Conservation (phyloP, 345 rosid species). For the Pistacia vera region DNA sequence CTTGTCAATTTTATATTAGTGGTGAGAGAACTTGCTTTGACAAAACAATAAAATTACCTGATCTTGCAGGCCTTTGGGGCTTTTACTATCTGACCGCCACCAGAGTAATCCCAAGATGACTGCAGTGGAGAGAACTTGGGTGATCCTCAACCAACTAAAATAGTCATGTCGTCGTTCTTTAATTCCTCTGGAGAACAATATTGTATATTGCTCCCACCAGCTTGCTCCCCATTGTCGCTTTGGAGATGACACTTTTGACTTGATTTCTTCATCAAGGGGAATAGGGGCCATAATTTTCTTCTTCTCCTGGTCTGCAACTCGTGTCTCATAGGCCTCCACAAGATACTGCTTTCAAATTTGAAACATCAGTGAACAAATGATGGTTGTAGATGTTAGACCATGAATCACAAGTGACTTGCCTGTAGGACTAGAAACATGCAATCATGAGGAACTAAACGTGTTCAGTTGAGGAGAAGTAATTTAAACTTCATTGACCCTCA, state of each 20-base stretch:
- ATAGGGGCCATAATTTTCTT: slow-evolving; percentile 67
- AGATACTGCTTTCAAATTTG: slow-evolving; percentile 55
- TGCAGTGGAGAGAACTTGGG: slow-evolving; percentile 93
- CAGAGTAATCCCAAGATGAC: slow-evolving; percentile 84
- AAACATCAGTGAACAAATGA: slow-evolving; percentile 8
- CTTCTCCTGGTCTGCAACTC: slow-evolving; percentile 75
- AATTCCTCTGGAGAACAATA: slow-evolving; percentile 81
- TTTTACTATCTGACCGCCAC: slow-evolving; percentile 83
- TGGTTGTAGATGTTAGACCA: slow-evolving; percentile 11
- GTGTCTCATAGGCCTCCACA: slow-evolving; percentile 81
- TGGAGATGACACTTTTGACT: slow-evolving; percentile 46
- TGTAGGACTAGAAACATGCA: background rate
- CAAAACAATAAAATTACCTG: slow-evolving; percentile 52
- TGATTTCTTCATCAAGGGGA: slow-evolving; percentile 74
- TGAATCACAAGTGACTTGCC: background rate
- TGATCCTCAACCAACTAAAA: slow-evolving; percentile 93
- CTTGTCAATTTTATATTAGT: background rate
- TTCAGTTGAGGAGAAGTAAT: background rate
- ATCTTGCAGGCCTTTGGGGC: slow-evolving; percentile 69
- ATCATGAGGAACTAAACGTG: background rate
- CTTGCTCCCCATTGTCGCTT: slow-evolving; percentile 89
- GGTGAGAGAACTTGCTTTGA: background rate
- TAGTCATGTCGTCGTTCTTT: slow-evolving; percentile 91
- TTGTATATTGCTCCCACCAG: slow-evolving; percentile 86
- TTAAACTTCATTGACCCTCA: background rate